Evolutionary conservation across 805 yeast genomes (phyloP).

Genomic region (Hanseniaspora lachancei): DNA sequence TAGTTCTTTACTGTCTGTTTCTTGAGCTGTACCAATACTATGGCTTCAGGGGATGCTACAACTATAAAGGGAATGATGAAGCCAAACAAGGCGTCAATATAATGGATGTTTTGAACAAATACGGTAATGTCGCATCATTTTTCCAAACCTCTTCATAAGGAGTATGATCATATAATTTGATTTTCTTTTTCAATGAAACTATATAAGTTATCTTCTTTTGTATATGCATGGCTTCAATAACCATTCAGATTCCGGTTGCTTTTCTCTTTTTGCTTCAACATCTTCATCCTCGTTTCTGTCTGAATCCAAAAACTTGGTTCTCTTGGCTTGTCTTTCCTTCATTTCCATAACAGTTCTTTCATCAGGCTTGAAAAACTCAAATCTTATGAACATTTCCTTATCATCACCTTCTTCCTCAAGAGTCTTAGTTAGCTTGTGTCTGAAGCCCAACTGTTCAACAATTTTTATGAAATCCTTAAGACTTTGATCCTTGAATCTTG

Average conservation of each 20-base stretch:
- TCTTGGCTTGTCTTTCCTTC: slow-evolving; percentile 47
- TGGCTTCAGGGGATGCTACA: slow-evolving; percentile 87
- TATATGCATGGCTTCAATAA: slow-evolving; percentile 90
- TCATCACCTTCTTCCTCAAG: slow-evolving; percentile 29
- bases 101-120: slow-evolving; percentile 9
- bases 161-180: neutral
- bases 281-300: slow-evolving; percentile 47
- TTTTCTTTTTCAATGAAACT: neutral
- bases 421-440: slow-evolving; percentile 69
- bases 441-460: slow-evolving; percentile 66
- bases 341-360: slow-evolving; percentile 51
- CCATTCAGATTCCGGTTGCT: slow-evolving; percentile 70
- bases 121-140: neutral
- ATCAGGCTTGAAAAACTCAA: slow-evolving; percentile 85
- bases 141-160: neutral
- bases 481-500: slow-evolving; percentile 64
- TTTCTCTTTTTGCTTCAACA: slow-evolving; percentile 40
- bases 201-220: slow-evolving; percentile 30
- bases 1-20: slow-evolving; percentile 54
- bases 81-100: slow-evolving; percentile 12
- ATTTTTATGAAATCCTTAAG: slow-evolving; percentile 74
- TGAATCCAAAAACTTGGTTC: slow-evolving; percentile 55
- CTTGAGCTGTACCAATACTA: slow-evolving; percentile 70
- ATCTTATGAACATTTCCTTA: slow-evolving; percentile 88
- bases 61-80: slow-evolving; percentile 43